Conservation (phyloP, 1,139 yeast species). For the Suhomyces anneliseae region DNA sequence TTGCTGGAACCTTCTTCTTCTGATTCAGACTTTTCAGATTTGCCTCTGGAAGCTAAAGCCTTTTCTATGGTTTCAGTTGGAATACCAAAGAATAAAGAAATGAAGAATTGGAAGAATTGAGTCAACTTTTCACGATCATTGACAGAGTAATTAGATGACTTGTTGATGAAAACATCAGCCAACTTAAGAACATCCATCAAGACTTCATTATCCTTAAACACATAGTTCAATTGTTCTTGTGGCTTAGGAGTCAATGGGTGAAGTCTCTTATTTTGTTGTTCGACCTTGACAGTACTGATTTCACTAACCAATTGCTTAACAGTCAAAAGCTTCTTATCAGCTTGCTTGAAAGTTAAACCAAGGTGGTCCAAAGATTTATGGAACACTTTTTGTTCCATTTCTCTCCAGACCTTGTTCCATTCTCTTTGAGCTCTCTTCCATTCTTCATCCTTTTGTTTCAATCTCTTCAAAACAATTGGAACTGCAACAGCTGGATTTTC, state of each 20-base stretch:
- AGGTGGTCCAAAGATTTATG: slow-evolving; percentile 92
- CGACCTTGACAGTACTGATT: slow-evolving; percentile 87
- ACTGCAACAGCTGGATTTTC: slow-evolving; percentile 95
- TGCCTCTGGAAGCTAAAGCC: slow-evolving; percentile 24
- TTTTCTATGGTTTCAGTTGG: slow-evolving; percentile 32
- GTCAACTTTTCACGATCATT: slow-evolving; percentile 79
- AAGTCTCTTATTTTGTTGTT: slow-evolving; percentile 72
- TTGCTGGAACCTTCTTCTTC: slow-evolving; percentile 14
- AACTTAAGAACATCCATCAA: slow-evolving; percentile 73
- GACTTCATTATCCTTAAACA: slow-evolving; percentile 64
- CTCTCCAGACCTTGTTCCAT: slow-evolving; percentile 99
- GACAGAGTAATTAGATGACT: slow-evolving; percentile 72
- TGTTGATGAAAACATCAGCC: slow-evolving; percentile 66
- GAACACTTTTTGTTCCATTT: slow-evolving; percentile 92
- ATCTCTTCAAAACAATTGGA: slow-evolving; percentile 85
- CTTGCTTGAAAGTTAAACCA: slow-evolving; percentile 93
- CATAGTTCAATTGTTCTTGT: slow-evolving; percentile 73
- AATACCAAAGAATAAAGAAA: slow-evolving; percentile 67
- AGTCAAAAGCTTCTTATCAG: slow-evolving; percentile 88
- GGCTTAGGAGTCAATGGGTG: slow-evolving; percentile 88
- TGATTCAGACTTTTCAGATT: slow-evolving; percentile 13
- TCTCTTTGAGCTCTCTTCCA: slow-evolving; percentile 98
- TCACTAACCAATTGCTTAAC: slow-evolving; percentile 89
- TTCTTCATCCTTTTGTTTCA: slow-evolving; percentile 97
- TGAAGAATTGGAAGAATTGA: slow-evolving; percentile 69